A percentile compares a stretch with the other conserved stretches of the same genome.
phyloP scores from a whole-genome alignment of 108 stramenopile species.

The Thalassiosira profunda region DNA sequence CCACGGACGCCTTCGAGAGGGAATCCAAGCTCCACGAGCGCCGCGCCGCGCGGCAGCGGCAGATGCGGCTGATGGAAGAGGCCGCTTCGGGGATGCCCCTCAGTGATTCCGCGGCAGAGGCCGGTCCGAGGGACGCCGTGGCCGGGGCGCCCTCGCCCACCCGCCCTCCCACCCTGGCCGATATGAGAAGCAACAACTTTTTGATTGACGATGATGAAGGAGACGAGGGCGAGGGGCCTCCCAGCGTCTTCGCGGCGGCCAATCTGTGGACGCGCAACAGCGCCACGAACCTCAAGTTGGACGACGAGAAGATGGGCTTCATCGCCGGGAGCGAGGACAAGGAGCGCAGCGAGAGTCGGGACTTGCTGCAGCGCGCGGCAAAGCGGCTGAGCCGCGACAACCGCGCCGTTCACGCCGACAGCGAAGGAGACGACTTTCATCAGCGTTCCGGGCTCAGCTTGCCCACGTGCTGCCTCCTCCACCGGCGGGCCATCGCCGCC shows the following conservation, averaged over 20 bases:
- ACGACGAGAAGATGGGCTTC: conserved; percentile 14
- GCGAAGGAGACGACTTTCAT: conserved; percentile 4
- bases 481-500: neutral
- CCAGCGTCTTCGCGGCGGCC: neutral
- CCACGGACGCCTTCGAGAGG: conserved; percentile 51
- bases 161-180: no score
- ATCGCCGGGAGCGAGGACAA: no score
- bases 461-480: neutral
- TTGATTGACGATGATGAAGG: conserved; percentile 10
- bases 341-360: conserved; percentile 36
- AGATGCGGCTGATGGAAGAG: conserved; percentile 51
- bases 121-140: no score
- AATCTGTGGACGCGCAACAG: conserved; percentile 1
- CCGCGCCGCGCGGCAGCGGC: conserved; percentile 30
- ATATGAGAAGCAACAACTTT: neutral
- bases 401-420: no score
- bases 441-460: neutral
- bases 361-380: conserved; percentile 14
- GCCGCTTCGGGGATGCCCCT: conserved; percentile 35
- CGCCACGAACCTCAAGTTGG: neutral
- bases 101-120: neutral
- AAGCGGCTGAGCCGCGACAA: neutral
- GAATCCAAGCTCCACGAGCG: conserved; percentile 38
- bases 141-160: no score
- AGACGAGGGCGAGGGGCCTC: conserved; percentile 6